Percentiles rank a stretch among this genome's conserved stretches.
Evolutionary conservation across 2,329 filamentous ascomycete genomes (phyloP).

Genomic region (Tolypocladium capitatum): DNA sequence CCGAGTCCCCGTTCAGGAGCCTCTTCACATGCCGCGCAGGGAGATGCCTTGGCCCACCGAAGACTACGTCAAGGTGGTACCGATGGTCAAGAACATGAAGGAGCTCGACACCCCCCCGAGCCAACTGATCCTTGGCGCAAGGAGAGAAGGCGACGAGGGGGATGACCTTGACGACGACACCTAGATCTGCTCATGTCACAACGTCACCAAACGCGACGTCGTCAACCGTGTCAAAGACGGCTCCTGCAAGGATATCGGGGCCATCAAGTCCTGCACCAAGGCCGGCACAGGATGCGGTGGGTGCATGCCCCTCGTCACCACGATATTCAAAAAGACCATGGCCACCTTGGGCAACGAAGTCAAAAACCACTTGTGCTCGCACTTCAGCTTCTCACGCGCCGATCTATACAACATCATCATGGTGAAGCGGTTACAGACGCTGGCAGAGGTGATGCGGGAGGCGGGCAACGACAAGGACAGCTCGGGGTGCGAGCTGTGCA

Average conservation of each 20-base stretch:
- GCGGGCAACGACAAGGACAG: conserved; percentile 59
- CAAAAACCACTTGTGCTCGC: conserved; percentile 72
- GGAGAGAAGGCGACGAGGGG: conserved; percentile 55
- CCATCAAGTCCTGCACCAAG: conserved; percentile 83
- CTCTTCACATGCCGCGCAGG: conserved; percentile 40
- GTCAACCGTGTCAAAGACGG: conserved; percentile 61
- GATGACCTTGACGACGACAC: conserved; percentile 75
- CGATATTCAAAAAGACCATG: conserved; percentile 86
- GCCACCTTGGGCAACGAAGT: conserved; percentile 73
- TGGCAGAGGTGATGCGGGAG: conserved; percentile 65
- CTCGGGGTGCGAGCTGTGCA: conserved; percentile 78
- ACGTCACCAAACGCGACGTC: conserved; percentile 76
- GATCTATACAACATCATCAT: conserved; percentile 86
- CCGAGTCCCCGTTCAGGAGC: neutral
- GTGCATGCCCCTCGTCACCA: conserved; percentile 77
- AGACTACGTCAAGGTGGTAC: conserved; percentile 81
- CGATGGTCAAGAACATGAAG: conserved; percentile 76
- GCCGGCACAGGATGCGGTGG: conserved; percentile 84
- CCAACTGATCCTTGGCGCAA: conserved; percentile 70
- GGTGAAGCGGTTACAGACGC: conserved; percentile 61
- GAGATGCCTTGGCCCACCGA: too few relatives aligned
- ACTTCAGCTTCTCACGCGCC: conserved; percentile 71
- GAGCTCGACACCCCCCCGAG: conserved; percentile 63
- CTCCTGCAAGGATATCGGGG: conserved; percentile 65
- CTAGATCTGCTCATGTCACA: conserved; percentile 88